Percentiles rank a stretch among this genome's conserved stretches.
phyloP scores from a whole-genome alignment of 73 alveolate genomes.

The Breviolum minutum region DNA sequence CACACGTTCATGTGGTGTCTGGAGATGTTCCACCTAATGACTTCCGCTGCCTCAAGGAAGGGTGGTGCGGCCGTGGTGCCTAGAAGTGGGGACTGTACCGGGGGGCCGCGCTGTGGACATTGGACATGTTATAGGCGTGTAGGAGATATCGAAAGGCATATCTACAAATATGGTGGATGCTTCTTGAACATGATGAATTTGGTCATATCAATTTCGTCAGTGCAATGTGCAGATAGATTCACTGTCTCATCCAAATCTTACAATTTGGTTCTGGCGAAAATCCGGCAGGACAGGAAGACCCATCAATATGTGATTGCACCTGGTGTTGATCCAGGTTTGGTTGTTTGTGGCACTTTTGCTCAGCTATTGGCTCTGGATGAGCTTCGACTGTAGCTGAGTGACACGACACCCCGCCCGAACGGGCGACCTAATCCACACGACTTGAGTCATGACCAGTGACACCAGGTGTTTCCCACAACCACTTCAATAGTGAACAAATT shows the following conservation, averaged over 20 bases:
- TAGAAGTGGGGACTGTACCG: slow-evolving; percentile 56
- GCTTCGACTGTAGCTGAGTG: slow-evolving; percentile 21
- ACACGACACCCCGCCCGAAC: background rate
- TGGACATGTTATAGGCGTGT: too few species aligned
- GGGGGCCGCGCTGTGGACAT: background rate
- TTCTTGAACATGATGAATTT: too few species aligned
- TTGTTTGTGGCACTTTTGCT: slow-evolving; percentile 89
- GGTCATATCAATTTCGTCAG: background rate
- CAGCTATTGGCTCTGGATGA: slow-evolving; percentile 74
- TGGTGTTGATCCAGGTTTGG: slow-evolving; percentile 94
- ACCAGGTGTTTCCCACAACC: background rate
- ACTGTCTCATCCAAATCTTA: background rate
- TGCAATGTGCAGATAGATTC: background rate
- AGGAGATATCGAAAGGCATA: too few species aligned
- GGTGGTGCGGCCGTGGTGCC: slow-evolving; percentile 92
- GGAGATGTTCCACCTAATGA: background rate
- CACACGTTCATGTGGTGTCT: background rate
- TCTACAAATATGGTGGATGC: too few species aligned
- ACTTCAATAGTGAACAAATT: too few species aligned
- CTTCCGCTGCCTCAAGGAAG: slow-evolving; percentile 12
- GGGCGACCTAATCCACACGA: slow-evolving; percentile 39
- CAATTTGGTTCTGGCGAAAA: background rate
- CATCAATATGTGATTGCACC: slow-evolving; percentile 68
- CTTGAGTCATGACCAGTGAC: background rate
- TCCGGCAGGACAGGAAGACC: slow-evolving; percentile 75